Conservation (phyloP, 768 basidiomycete species). For the Baorangia bicolor region DNA sequence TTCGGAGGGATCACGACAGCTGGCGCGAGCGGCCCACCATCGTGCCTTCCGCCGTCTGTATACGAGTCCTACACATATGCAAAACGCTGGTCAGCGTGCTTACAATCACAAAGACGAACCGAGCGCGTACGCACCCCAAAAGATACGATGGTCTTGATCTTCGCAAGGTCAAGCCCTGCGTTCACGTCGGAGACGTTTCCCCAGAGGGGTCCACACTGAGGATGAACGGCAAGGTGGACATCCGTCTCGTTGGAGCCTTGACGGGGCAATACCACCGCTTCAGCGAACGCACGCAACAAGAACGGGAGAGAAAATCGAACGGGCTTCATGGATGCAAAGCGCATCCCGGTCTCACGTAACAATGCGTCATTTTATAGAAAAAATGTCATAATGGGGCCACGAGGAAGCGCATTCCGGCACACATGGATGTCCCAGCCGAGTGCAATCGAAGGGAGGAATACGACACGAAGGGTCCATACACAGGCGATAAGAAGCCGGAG, state of each 20-base stretch:
- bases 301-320: not conserved
- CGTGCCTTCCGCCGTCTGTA: conserved; percentile 48
- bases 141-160: conserved; percentile 48
- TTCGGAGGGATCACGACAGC: conserved; percentile 43
- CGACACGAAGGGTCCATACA: not conserved
- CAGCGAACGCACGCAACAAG: conserved; percentile 1
- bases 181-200: conserved; percentile 47
- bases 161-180: conserved; percentile 40
- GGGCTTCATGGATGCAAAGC: not conserved
- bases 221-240: conserved; percentile 47
- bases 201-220: conserved; percentile 41
- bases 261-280: not conserved
- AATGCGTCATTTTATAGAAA: not conserved
- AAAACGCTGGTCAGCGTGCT: not conserved
- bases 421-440: not conserved
- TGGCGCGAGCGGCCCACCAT: conserved; percentile 43
- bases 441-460: not conserved
- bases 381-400: not conserved
- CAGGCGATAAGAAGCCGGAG: not conserved
- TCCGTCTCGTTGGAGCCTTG: conserved; percentile 15
- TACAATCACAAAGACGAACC: not conserved
- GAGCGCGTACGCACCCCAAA: conserved; percentile 41
- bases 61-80: conserved; percentile 41
- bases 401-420: too few species aligned
- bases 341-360: not conserved